Conservation (phyloP, 306 rosid genomes). For the Trifolium subterraneum region DNA sequence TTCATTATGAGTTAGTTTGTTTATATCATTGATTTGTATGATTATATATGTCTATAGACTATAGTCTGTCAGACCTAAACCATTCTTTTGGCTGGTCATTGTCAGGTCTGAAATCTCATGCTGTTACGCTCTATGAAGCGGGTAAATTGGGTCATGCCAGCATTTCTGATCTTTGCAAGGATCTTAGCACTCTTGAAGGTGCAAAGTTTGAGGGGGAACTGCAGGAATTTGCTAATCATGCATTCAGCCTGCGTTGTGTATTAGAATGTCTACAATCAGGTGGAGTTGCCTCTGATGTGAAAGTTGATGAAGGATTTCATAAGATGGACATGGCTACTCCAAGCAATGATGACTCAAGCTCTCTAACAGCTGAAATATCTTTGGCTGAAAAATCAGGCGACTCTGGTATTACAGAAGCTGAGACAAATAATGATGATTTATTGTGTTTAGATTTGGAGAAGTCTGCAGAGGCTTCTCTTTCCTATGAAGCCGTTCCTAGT, state of each 20-base stretch:
- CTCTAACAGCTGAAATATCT: constrained; percentile 56
- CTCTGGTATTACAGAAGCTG: constrained; percentile 42
- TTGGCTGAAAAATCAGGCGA: constrained; percentile 50
- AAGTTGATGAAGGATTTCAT: constrained; percentile 56
- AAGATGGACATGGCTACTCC: constrained; percentile 51
- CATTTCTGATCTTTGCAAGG: constrained; percentile 93
- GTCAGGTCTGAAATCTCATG: constrained; percentile 97
- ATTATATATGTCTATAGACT: constrained; percentile 30
- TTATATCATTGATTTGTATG: constrained; percentile 4
- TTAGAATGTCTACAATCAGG: constrained; percentile 92
- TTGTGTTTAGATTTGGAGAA: constrained; percentile 45
- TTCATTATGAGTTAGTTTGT: constrained; percentile 4
- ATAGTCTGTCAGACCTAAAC: constrained; percentile 24
- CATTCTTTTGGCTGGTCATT: constrained; percentile 31
- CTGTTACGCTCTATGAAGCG: constrained; percentile 96
- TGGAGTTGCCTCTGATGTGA: constrained; percentile 66
- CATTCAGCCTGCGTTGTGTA: constrained; percentile 92
- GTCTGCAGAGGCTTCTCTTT: constrained; percentile 50
- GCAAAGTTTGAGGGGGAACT: constrained; percentile 96
- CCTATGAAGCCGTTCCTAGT: constrained; percentile 50
- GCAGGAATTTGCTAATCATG: constrained; percentile 99
- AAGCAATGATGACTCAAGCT: constrained; percentile 50
- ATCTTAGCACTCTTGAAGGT: constrained; percentile 90
- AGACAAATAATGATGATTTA: constrained; percentile 45
- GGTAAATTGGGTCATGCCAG: constrained; percentile 94